A percentile compares a stretch with the other conserved stretches of the same genome.
phyloP scores from a whole-genome alignment of 2,329 filamentous ascomycete genomes.

The Pseudocercospora ulei region DNA sequence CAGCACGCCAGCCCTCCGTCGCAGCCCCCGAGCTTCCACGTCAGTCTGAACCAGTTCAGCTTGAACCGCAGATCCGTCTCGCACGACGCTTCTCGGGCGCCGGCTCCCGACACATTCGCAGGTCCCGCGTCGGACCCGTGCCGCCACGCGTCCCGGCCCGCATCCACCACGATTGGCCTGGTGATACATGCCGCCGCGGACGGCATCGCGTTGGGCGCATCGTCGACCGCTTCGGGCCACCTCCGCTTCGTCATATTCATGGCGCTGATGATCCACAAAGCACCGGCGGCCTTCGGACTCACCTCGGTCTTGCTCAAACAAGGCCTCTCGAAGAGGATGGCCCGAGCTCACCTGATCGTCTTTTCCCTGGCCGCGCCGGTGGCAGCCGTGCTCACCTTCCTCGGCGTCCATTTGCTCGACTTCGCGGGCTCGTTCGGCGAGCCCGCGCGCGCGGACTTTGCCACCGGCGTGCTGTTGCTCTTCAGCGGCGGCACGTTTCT shows the following conservation, averaged over 20 bases:
- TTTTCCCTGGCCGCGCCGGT: conserved; percentile 86
- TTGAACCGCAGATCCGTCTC: conserved; percentile 35
- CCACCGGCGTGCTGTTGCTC: conserved; percentile 84
- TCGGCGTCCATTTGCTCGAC: conserved; percentile 64
- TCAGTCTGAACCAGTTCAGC: conserved; percentile 71
- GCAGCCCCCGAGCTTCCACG: conserved; percentile 62
- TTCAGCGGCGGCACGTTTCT: conserved; percentile 94
- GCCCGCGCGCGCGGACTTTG: conserved; percentile 59
- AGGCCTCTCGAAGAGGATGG: conserved; percentile 75
- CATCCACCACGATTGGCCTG: conserved; percentile 67
- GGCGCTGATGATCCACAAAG: conserved; percentile 95
- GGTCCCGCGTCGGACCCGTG: conserved; percentile 1
- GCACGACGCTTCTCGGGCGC: conserved; percentile 14
- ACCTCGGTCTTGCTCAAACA: conserved; percentile 85
- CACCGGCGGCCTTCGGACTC: conserved; percentile 81
- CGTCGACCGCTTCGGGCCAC: conserved; percentile 56
- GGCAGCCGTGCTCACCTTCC: conserved; percentile 74
- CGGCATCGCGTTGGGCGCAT: conserved; percentile 90
- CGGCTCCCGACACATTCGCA: conserved; percentile 21
- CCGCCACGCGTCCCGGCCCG: conserved; percentile 26
- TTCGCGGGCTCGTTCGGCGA: conserved; percentile 50
- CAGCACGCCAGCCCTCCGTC: conserved; percentile 51
- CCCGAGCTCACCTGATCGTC: conserved; percentile 72
- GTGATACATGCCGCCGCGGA: conserved; percentile 93
- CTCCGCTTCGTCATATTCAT: conserved; percentile 87